Evolutionary conservation across 805 yeast species (phyloP), one percentile per base, ranked within the genome.

Genomic region (Phaffomyces thermotolerans): DNA sequence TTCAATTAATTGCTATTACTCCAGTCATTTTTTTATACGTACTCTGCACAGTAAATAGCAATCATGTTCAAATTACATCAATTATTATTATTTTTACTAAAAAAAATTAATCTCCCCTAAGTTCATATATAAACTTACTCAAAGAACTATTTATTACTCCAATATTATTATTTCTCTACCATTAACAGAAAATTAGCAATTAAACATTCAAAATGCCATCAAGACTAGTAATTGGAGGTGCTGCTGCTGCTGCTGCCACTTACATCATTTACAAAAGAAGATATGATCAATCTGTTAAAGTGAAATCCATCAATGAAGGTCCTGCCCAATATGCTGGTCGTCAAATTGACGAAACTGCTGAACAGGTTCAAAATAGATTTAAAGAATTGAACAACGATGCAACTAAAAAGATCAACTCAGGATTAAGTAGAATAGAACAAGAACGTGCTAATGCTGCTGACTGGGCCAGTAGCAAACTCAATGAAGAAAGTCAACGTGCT

Each of bases 321-420:
- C 27, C 50, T 20, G 60, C 49, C 14, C 47, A 58, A 32, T 41
- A 41, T 34, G 34, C 54, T 30, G 62, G 62, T 14, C 59, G 57
- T 32, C 47, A 54, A 36, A 9, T 58, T 14, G 62, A 57, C 36
- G 57, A 58, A 39, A 46, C 53, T 30, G 52, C 52, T 13, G 18
- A 20, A 15, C 32, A 42, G 20, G 52, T 54, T 8, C 50, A 44
- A 40, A 52, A 42, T 24, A 49, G 41, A 31, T 29, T 52, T 6
- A 22, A 43, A 3, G 54, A 45, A 13, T 15, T 56, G 6, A 49
- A 52, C 17, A n/a, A 43, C 2, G 49, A 53, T 15, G 53, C 60
- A 9, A 46, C 43, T 3, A 52, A 51, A 46, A 45, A 43, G 40
- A 34, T 56, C 15, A 56, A 56, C 36, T 13, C 37, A 4, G 41